A percentile compares a stretch with the other conserved stretches of the same genome.
Evolutionary conservation across 257 asterid species (phyloP).

Genomic region (Ocimum tenuiflorum): DNA sequence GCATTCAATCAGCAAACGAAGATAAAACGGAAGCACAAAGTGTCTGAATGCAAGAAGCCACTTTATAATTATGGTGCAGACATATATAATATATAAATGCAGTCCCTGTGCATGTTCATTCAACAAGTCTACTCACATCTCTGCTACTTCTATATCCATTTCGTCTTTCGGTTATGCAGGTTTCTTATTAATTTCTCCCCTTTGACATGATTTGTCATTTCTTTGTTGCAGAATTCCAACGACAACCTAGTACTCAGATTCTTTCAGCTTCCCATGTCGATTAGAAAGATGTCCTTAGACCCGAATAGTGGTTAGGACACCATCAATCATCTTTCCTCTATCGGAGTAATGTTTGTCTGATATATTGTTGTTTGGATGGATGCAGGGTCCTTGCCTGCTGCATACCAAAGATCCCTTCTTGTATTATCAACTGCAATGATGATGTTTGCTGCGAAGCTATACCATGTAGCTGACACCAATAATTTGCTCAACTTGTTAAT

Average conservation of each 20-base stretch:
- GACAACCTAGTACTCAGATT: conserved; percentile 47
- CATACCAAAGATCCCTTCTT: conserved; percentile 63
- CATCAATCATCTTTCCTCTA: not conserved
- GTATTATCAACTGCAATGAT: conserved; percentile 70
- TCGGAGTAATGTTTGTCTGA: conserved; percentile 6
- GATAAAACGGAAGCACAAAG: not conserved
- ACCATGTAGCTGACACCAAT: conserved; percentile 49
- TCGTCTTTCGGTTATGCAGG: not conserved
- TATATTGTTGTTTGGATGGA: conserved; percentile 13
- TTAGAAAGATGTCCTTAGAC: conserved; percentile 63
- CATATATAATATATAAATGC: too few species aligned
- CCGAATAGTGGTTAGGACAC: conserved; percentile 44
- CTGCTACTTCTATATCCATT: not conserved
- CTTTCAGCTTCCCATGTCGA: conserved; percentile 78
- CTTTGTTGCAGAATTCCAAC: conserved; percentile 51
- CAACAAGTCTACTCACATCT: not conserved
- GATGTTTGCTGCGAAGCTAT: conserved; percentile 70
- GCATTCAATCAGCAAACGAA: not conserved
- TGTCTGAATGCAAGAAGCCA: not conserved
- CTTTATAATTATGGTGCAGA: too few species aligned
- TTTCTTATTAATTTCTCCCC: not conserved
- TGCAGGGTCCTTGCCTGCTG: conserved; percentile 64
- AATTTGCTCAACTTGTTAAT: conserved; percentile 44
- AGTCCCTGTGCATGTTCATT: too few species aligned
- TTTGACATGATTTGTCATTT: conserved; percentile 5